Evolutionary conservation across 1,284 basidiomycete genomes (phyloP), one percentile per base, ranked within the genome.

Genomic region (Coniferiporia weirii): DNA sequence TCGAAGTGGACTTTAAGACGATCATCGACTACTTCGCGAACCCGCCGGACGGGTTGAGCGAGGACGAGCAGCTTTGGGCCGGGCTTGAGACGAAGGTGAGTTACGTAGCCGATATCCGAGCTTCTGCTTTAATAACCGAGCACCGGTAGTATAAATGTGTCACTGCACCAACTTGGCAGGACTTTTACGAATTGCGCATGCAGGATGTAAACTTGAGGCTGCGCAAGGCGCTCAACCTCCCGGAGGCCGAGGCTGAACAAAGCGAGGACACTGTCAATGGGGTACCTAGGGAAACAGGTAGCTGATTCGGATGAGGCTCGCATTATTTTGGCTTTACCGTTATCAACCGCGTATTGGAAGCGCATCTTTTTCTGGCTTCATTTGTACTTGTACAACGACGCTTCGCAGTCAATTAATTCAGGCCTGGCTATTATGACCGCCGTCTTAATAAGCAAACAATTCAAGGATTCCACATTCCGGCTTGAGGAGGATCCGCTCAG

Each of bases 1-100:
- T 61, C 73, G 52, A 74, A 53, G 67, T 71, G 49, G 81, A 84
- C 60, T 72, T 85, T 36, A 69, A 78, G 10, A 67, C 69, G 2
- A 74, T 87, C 50, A 73, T 78, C 17, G 66, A 70, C 2, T 87
- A 84, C 65, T 81, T 86, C 64, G 77, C 76, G 6, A 69, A 66
- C 4, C 74, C 75, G 20, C 77, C 77, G 34, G 78, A 76, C 4
- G 75, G 79, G 4, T 72, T 74, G 1, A 72, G 76, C 0, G 68
- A 72, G 1, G 79, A 81, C 38, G 75, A 77, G 4, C 72, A 75
- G 8, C 71, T 82, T 35, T 87, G 82, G 80, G 69, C 63, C 10
- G 62, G 54, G 0, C 53, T 74, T 32, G 60, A 61, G 6, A 52
- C 61, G 44, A 62, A 71, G 68, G 73, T 73, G 50, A 20, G 61